Conservation (phyloP, 2,329 filamentous ascomycete species). For the Cladosporium sp. region DNA sequence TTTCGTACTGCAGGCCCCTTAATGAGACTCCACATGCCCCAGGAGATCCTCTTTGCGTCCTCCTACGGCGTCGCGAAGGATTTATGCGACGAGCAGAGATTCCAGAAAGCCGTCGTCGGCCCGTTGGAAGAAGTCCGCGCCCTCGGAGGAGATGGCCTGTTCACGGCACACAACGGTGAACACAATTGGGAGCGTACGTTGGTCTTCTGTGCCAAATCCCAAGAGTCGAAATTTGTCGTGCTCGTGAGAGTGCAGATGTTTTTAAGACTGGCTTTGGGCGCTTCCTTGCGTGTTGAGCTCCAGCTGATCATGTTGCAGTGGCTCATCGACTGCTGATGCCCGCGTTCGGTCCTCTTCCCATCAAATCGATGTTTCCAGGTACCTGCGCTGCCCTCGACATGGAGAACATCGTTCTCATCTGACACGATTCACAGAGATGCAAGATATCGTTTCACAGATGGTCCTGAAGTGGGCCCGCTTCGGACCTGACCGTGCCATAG, state of each 20-base stretch:
- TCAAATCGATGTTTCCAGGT: conserved; percentile 62
- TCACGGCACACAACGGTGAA: conserved; percentile 20
- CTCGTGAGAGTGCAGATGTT: background rate
- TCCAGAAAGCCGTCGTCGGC: conserved; percentile 20
- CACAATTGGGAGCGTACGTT: conserved; percentile 7
- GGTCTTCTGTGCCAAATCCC: background rate
- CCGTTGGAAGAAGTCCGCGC: conserved; percentile 12
- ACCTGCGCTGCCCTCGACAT: background rate
- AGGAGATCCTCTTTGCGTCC: conserved; percentile 26
- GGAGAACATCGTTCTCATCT: conserved; percentile 32
- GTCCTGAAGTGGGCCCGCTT: conserved; percentile 68
- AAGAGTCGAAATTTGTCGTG: background rate
- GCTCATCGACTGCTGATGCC: conserved; percentile 62
- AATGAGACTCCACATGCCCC: background rate
- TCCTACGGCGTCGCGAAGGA: conserved; percentile 38
- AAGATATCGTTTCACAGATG: conserved; percentile 54
- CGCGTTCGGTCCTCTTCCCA: conserved; percentile 68
- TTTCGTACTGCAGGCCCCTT: background rate
- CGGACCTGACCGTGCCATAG: conserved; percentile 59
- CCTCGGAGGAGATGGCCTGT: conserved; percentile 20
- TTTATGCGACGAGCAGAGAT: conserved; percentile 38
- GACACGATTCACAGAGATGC: conserved; percentile 54
- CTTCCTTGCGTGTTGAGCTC: background rate
- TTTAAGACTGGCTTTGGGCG: background rate
- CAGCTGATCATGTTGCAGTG: background rate